These are phyloP conservation scores for Podospora bellae-mahoneyi DNA, from an alignment of 495 filamentous ascomycete genomes.

Conservation along the genomic window DNA sequence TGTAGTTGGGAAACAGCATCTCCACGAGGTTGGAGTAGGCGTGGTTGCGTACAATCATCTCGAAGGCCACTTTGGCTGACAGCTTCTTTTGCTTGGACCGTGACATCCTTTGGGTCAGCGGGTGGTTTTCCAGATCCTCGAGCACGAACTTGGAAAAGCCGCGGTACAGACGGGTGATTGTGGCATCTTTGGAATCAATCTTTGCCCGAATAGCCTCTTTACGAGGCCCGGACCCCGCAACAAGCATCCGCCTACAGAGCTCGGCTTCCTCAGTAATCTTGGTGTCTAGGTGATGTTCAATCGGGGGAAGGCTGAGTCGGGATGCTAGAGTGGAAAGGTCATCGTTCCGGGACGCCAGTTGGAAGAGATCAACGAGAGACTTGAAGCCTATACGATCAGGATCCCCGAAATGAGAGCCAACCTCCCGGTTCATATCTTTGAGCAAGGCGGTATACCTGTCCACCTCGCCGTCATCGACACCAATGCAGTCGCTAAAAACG, in stretches of 20 bases:
- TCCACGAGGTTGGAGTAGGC: conserved; percentile 20
- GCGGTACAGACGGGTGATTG: conserved; percentile 40
- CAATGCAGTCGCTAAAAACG: conserved; percentile 45
- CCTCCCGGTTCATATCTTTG: conserved; percentile 31
- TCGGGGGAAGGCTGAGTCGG: conserved; percentile 20
- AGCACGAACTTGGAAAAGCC: conserved; percentile 48
- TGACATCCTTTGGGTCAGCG: conserved; percentile 23
- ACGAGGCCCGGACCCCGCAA: conserved; percentile 32
- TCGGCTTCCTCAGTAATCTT: conserved; percentile 34
- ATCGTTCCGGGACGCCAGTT: conserved; percentile 1
- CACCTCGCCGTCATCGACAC: conserved; percentile 39
- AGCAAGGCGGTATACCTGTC: conserved; percentile 35
- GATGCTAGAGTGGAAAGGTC: conserved; percentile 2
- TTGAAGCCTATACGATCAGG: conserved; percentile 17
- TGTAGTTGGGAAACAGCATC: conserved; percentile 8
- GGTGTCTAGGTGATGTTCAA: conserved; percentile 33
- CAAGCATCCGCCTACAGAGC: conserved; percentile 37
- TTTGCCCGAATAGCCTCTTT: conserved; percentile 28
- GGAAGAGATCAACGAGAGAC: conserved; percentile 23
- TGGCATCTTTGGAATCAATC: conserved; percentile 36
- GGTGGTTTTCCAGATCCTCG: conserved; percentile 40
- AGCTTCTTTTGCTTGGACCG: conserved; percentile 22
- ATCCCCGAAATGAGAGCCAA: conserved; percentile 15
- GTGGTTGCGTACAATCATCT: conserved; percentile 27
- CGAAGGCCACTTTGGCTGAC: conserved; percentile 20